Conservation (phyloP, 306 rosid species). For the Cucumis cinereus region DNA sequence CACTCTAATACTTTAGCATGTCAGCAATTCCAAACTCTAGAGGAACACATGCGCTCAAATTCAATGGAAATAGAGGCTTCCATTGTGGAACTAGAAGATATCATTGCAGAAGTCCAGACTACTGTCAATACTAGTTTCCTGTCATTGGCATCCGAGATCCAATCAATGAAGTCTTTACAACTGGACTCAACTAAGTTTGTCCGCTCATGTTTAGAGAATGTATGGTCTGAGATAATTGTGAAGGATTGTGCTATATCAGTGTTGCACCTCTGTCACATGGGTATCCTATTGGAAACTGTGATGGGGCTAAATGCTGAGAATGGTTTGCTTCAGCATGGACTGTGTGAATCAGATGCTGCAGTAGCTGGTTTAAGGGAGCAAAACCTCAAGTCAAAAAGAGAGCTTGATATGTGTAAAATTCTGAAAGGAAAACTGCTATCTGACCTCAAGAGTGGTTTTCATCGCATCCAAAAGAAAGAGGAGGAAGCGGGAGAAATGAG, state of each 20-base stretch:
- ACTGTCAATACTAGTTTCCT: slow-evolving; percentile 21
- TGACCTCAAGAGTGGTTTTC: slow-evolving; percentile 67
- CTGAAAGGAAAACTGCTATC: slow-evolving; percentile 65
- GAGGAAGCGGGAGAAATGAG: slow-evolving; percentile 57
- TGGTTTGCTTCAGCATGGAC: slow-evolving; percentile 69
- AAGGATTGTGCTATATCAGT: slow-evolving; percentile 80
- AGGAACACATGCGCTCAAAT: slow-evolving; percentile 27
- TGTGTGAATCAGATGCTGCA: slow-evolving; percentile 52
- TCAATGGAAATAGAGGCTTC: slow-evolving; percentile 42
- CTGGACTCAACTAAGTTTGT: slow-evolving; percentile 41
- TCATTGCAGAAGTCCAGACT: slow-evolving; percentile 43
- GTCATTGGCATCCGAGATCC: slow-evolving; percentile 47
- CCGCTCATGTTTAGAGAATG: slow-evolving; percentile 61
- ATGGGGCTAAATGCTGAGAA: slow-evolving; percentile 84
- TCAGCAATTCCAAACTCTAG: slow-evolving; percentile 37
- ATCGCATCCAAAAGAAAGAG: slow-evolving; percentile 63
- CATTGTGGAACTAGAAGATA: slow-evolving; percentile 38
- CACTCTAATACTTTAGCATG: slow-evolving; percentile 31
- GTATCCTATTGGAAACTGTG: slow-evolving; percentile 69
- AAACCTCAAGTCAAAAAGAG: slow-evolving; percentile 49
- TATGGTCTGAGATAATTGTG: slow-evolving; percentile 76
- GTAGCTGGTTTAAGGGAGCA: slow-evolving; percentile 65
- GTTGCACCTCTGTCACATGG: slow-evolving; percentile 81
- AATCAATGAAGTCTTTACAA: slow-evolving; percentile 38
- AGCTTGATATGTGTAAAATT: slow-evolving; percentile 78